A percentile compares a stretch with the other conserved stretches of the same genome.
Evolutionary conservation across 139 green algal genomes (phyloP).

Genomic region (Parachlorella kessleri): DNA sequence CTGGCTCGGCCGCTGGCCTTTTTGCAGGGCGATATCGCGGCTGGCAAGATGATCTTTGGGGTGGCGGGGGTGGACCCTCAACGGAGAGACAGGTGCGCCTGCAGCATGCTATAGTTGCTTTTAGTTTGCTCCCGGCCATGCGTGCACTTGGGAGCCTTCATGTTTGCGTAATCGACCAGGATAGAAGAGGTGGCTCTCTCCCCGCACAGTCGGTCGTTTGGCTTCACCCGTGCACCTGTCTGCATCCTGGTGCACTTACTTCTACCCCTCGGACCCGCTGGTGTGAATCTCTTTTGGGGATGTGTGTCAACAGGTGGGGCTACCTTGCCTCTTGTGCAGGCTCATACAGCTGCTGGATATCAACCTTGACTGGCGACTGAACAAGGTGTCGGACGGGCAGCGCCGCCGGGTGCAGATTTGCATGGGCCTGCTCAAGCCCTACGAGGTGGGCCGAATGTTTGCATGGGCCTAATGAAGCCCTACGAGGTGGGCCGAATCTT

Average conservation of each 20-base stretch:
- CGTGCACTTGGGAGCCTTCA: too few relatives aligned
- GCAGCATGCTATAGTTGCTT: too few relatives aligned
- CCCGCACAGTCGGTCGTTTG: too few relatives aligned
- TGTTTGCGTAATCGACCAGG: too few relatives aligned
- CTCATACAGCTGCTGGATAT: constrained; percentile 95
- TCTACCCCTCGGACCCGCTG: too few relatives aligned
- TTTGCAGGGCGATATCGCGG: constrained; percentile 81
- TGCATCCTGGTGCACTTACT: too few relatives aligned
- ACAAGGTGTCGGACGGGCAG: constrained; percentile 95
- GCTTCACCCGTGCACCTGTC: too few relatives aligned
- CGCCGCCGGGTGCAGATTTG: constrained; percentile 94
- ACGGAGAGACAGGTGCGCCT: constrained; percentile 47
- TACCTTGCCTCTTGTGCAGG: not conserved
- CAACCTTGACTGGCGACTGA: constrained; percentile 92
- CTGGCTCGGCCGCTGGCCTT: too few relatives aligned
- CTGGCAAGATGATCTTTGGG: constrained; percentile 82
- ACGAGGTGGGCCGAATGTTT: constrained; percentile 58
- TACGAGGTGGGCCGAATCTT: constrained; percentile 69
- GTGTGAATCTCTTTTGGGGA: too few relatives aligned
- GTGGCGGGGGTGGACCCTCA: constrained; percentile 80
- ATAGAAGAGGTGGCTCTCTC: too few relatives aligned
- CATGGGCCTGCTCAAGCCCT: constrained; percentile 95
- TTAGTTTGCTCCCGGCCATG: too few relatives aligned
- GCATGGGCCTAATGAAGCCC: constrained; percentile 92
- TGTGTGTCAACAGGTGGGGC: too few relatives aligned